Evolutionary conservation across 2,329 filamentous ascomycete genomes (phyloP).

Genomic region (Acephala macrosclerotiorum): DNA sequence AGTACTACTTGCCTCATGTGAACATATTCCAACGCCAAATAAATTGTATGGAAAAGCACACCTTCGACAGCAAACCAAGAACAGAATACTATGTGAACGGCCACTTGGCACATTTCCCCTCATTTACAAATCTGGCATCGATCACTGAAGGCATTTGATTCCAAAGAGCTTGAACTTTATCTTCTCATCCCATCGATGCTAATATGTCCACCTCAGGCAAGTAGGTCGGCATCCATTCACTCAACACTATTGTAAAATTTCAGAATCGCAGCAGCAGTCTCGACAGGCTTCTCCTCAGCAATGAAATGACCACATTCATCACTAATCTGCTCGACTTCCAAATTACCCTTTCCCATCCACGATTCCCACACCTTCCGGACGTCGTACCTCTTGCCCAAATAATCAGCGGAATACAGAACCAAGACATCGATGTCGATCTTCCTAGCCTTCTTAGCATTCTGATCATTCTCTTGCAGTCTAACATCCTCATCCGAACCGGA

Average conservation of each 20-base stretch:
- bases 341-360: constrained; percentile 50
- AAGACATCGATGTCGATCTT: constrained; percentile 52
- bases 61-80: no score
- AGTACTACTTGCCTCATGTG: no score
- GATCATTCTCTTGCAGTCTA: constrained; percentile 52
- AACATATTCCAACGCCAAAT: no score
- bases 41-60: no score
- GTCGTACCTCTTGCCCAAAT: constrained; percentile 52
- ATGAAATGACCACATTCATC: constrained; percentile 54
- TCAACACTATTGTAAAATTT: constrained; percentile 25
- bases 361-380: constrained; percentile 52
- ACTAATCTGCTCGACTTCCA: constrained; percentile 43
- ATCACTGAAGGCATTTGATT: no score
- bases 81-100: no score
- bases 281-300: constrained; percentile 52
- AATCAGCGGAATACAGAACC: constrained; percentile 52
- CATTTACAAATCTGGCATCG: no score
- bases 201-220: no score
- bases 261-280: constrained; percentile 37
- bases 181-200: no score
- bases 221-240: not conserved
- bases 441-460: constrained; percentile 46
- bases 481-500: constrained; percentile 52
- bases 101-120: no score
- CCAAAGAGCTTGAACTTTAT: no score